Evolutionary conservation across 2,329 filamentous ascomycete genomes (phyloP).

Genomic region (Fusarium ambrosium): DNA sequence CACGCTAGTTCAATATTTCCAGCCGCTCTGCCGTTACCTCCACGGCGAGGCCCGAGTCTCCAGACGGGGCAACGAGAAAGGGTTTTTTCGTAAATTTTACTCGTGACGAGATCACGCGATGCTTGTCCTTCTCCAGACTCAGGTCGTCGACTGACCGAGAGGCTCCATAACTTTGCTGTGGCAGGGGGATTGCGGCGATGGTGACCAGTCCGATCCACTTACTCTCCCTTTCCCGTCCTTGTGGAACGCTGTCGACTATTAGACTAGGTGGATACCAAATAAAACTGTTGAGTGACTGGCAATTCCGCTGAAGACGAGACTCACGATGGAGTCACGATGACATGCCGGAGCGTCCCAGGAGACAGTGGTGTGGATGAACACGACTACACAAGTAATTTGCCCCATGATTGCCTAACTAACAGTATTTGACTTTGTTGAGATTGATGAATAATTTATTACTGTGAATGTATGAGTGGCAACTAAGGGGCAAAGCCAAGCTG

Average conservation of each 20-base stretch:
- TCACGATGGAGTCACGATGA: not conserved
- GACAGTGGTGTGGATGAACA: not conserved
- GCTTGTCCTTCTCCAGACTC: not conserved
- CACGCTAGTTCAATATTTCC: not conserved
- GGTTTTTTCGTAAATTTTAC: not conserved
- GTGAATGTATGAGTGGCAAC: not conserved
- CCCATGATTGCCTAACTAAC: not conserved
- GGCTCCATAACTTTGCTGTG: not conserved
- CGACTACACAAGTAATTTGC: not conserved
- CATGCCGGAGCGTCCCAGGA: not conserved
- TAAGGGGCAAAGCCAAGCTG: not conserved
- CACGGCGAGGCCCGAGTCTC: not conserved
- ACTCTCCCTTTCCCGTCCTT: not conserved
- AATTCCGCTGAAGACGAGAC: not conserved
- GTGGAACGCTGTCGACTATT: not conserved
- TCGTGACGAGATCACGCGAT: not conserved
- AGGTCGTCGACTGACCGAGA: not conserved
- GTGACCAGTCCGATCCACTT: not conserved
- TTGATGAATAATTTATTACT: not conserved
- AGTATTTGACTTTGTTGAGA: fast-evolving
- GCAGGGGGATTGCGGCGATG: not conserved
- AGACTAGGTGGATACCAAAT: not conserved
- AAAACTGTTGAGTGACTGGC: not conserved
- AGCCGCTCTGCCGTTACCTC: not conserved
- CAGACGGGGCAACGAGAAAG: not conserved